Conservation (phyloP, 2,329 filamentous ascomycete species). For the Colletotrichum camelliae region DNA sequence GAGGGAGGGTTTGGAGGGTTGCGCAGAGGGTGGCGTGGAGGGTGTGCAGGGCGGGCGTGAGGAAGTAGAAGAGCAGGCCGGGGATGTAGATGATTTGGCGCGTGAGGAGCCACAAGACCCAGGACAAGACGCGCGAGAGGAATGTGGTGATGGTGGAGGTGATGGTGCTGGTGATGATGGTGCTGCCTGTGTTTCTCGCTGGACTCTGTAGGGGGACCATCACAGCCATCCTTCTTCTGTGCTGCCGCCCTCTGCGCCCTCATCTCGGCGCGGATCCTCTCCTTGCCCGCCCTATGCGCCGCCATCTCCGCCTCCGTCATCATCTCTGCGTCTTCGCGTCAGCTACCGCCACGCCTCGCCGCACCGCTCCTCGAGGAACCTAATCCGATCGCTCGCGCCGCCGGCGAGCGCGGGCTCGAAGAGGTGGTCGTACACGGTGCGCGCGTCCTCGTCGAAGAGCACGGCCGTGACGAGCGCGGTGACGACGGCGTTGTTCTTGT, state of each 20-base stretch:
- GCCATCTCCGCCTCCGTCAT: not conserved
- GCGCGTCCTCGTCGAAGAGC: not conserved
- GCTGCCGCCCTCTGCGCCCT: not conserved
- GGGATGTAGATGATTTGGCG: not conserved
- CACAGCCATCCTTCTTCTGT: not conserved
- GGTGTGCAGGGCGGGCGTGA: not conserved
- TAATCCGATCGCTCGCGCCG: not conserved
- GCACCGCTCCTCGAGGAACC: not conserved
- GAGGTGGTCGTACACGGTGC: not conserved
- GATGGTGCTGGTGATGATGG: not conserved
- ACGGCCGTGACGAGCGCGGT: not conserved
- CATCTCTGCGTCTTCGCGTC: not conserved
- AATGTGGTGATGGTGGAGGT: not conserved
- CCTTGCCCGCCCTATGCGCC: not conserved
- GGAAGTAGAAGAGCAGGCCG: not conserved
- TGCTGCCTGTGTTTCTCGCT: not conserved
- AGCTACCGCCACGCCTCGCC: not conserved
- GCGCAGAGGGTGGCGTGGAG: not conserved
- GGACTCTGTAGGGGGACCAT: not conserved
- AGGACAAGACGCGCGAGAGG: not conserved
- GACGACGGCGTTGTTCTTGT: not conserved
- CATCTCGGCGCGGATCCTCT: not conserved
- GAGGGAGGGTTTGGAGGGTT: not conserved
- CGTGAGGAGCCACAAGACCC: not conserved
- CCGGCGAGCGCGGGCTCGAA: not conserved